A percentile compares a stretch with the other conserved stretches of the same genome.
These are phyloP conservation scores for Bryum argenteum DNA, from an alignment of 225 moss, liverwort and hornwort species.

Conservation along the genomic window DNA sequence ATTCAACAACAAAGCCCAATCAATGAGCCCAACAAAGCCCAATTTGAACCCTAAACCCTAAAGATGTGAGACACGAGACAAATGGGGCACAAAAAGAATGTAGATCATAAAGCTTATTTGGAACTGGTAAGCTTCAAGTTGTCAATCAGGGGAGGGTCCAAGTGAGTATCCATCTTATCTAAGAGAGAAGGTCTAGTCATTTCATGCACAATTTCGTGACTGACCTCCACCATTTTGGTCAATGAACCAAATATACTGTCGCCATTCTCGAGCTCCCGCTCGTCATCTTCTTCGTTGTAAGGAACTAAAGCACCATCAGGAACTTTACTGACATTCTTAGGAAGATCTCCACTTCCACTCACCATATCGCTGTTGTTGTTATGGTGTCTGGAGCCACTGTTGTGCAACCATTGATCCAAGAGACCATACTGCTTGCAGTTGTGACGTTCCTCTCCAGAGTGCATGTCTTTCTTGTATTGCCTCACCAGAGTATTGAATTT, in stretches of 20 bases:
- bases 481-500: constrained; percentile 51
- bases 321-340: constrained; percentile 23
- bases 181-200: constrained; percentile 34
- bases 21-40: too few species aligned
- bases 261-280: constrained; percentile 31
- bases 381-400: constrained; percentile 33
- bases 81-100: not conserved
- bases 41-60: not conserved
- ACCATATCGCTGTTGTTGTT: constrained; percentile 7
- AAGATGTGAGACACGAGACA: not conserved
- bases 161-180: constrained; percentile 43
- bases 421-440: constrained; percentile 46
- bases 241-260: constrained; percentile 46
- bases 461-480: constrained; percentile 50
- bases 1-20: too few species aligned
- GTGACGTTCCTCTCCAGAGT: constrained; percentile 36
- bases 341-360: constrained; percentile 33
- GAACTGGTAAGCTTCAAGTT: constrained; percentile 34
- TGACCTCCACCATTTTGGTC: constrained; percentile 37
- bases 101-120: constrained; percentile 24
- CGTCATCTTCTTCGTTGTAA: constrained; percentile 31
- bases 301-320: constrained; percentile 16
- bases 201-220: constrained; percentile 29
- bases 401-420: constrained; percentile 48
- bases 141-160: constrained; percentile 41